Evolutionary conservation across 2,329 filamentous ascomycete genomes (phyloP).

Genomic region (Coniochaeta hoffmannii): DNA sequence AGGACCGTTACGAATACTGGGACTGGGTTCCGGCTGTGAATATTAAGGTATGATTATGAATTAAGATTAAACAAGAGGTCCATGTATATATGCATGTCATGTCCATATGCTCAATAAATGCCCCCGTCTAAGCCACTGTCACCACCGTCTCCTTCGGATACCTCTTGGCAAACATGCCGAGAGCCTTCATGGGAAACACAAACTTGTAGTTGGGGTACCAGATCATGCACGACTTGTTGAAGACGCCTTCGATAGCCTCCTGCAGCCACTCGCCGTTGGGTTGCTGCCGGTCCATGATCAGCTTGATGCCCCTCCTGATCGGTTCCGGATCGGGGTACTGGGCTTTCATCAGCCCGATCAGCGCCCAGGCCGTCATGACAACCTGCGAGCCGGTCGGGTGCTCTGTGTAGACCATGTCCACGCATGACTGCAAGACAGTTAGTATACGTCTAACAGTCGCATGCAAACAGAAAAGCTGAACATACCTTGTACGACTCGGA

Average conservation of each 20-base stretch:
- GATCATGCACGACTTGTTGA: constrained; percentile 99
- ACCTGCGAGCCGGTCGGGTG: constrained; percentile 74
- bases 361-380: constrained; percentile 89
- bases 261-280: constrained; percentile 90
- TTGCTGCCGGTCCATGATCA: constrained; percentile 82
- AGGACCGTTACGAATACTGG: not conserved
- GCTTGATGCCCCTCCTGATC: constrained; percentile 64
- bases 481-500: constrained; percentile 79
- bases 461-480: not conserved
- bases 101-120: no score
- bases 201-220: constrained; percentile 99
- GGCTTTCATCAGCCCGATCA: constrained; percentile 75
- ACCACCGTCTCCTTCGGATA: not conserved
- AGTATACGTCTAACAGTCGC: constrained; percentile 2
- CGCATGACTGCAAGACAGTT: constrained; percentile 52
- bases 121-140: no score
- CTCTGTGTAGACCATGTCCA: constrained; percentile 66
- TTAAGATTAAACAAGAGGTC: not conserved
- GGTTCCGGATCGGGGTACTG: constrained; percentile 68
- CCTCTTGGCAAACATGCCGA: constrained; percentile 45
- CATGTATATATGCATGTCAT: no score
- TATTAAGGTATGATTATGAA: not conserved
- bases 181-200: constrained; percentile 85
- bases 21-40: not conserved
- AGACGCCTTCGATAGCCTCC: constrained; percentile 94